These are phyloP conservation scores for Camellia granthamiana DNA, from an alignment of 148 eudicot species.

Conservation along the genomic window DNA sequence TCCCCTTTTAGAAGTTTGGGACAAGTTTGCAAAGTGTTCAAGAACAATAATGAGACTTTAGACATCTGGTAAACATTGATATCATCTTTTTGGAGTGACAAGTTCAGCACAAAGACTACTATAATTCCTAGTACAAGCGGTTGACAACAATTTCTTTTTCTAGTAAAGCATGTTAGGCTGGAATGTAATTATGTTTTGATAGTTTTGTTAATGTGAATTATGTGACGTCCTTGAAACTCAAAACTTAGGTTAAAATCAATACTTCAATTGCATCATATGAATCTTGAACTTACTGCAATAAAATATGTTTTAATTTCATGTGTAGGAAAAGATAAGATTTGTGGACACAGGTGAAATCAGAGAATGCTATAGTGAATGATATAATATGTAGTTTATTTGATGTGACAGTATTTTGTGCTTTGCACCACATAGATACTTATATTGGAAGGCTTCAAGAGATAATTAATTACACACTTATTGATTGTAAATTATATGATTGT, in stretches of 20 bases:
- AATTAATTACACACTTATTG: neutral
- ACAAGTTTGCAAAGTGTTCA: neutral
- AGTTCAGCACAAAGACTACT: neutral
- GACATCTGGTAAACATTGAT: neutral
- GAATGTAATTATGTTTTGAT: neutral
- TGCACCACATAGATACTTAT: neutral
- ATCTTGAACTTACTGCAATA: neutral
- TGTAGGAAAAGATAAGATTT: neutral
- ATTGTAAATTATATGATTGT: neutral
- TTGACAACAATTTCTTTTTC: neutral
- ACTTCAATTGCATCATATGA: neutral
- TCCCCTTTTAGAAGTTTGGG: neutral
- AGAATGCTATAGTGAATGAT: neutral
- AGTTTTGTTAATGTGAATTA: neutral
- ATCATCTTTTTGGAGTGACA: neutral
- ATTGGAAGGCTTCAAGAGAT: neutral
- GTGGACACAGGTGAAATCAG: neutral
- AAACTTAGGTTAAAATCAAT: neutral
- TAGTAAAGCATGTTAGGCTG: neutral
- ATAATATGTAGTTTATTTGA: neutral
- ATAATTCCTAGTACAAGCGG: neutral
- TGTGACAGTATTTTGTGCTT: neutral
- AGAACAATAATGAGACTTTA: neutral
- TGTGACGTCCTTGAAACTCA: neutral
- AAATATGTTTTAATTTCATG: neutral